A percentile compares a stretch with the other conserved stretches of the same genome.
Conservation (phyloP, 371 early-diverging fungal genomes). For the Coemansia sp. region DNA sequence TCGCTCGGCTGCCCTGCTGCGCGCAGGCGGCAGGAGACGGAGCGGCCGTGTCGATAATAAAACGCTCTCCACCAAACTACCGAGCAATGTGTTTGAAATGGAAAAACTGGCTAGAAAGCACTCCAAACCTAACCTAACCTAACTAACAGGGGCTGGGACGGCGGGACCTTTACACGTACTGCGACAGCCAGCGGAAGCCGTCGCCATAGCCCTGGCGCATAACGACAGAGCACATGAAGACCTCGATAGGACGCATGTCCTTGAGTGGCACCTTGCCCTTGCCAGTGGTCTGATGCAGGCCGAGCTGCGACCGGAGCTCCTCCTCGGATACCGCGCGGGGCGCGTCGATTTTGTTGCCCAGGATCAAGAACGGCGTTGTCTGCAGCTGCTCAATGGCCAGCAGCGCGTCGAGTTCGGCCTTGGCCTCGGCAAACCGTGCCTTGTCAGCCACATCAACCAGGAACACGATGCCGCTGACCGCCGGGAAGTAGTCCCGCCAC, state of each 20-base stretch:
- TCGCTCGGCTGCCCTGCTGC: neutral
- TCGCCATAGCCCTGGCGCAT: constrained; percentile 98
- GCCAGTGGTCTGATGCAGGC: constrained; percentile 95
- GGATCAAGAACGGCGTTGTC: constrained; percentile 89
- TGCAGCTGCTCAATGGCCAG: constrained; percentile 90
- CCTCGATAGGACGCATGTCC: constrained; percentile 93
- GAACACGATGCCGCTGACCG: constrained; percentile 96
- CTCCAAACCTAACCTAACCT: no score
- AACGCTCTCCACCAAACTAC: neutral
- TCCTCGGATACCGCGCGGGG: constrained; percentile 94
- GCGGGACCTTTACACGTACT: constrained; percentile 64
- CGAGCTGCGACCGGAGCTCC: constrained; percentile 80
- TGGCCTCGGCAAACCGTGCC: constrained; percentile 83
- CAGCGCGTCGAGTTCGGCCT: constrained; percentile 92
- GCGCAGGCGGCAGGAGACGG: constrained; percentile 3
- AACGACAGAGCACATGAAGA: constrained; percentile 98
- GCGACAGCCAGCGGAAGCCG: constrained; percentile 90
- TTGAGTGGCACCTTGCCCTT: constrained; percentile 93
- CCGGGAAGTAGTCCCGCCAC: constrained; percentile 98
- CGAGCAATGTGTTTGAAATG: no score
- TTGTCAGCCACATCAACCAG: constrained; percentile 91
- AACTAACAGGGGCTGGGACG: no score
- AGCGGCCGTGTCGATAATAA: constrained; percentile 3
- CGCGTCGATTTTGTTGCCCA: constrained; percentile 98
- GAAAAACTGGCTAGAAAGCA: no score